These are phyloP conservation scores for Dalechampia spathulata DNA, from an alignment of 441 rosid genomes.

Conservation along the genomic window DNA sequence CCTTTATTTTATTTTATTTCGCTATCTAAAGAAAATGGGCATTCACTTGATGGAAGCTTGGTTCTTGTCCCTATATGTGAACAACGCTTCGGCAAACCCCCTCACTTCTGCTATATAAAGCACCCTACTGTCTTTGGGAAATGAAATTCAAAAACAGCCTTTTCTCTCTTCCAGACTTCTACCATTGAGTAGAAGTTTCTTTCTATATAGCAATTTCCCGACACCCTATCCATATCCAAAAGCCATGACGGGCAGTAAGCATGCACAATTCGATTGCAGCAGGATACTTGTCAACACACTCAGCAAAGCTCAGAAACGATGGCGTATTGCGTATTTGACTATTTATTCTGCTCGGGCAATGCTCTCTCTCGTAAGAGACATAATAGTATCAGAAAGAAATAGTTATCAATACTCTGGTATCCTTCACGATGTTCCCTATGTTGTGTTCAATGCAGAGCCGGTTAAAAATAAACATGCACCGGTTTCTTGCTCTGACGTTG, in stretches of 20 bases:
- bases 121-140: background rate
- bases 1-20: no score
- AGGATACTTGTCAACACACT: conserved; percentile 29
- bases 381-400: conserved; percentile 18
- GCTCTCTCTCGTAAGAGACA: conserved; percentile 46
- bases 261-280: conserved; percentile 19
- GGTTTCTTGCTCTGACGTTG: conserved; percentile 20
- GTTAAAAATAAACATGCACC: conserved; percentile 17
- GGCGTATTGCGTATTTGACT: conserved; percentile 51
- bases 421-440: conserved; percentile 20
- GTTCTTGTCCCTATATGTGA: background rate
- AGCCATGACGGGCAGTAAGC: conserved; percentile 26
- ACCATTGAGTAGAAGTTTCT: background rate
- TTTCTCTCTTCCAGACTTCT: background rate
- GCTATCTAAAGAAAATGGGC: no score
- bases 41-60: background rate
- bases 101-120: background rate
- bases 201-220: background rate
- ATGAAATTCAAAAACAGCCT: conserved; percentile 13
- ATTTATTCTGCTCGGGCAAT: conserved; percentile 44
- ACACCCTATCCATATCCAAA: background rate
- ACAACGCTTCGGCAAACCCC: background rate
- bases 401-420: conserved; percentile 14
- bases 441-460: conserved; percentile 23
- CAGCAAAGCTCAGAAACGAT: conserved; percentile 49